These are phyloP conservation scores for Starmerella scarabaei DNA, from an alignment of 805 yeast genomes.

Conservation along the genomic window DNA sequence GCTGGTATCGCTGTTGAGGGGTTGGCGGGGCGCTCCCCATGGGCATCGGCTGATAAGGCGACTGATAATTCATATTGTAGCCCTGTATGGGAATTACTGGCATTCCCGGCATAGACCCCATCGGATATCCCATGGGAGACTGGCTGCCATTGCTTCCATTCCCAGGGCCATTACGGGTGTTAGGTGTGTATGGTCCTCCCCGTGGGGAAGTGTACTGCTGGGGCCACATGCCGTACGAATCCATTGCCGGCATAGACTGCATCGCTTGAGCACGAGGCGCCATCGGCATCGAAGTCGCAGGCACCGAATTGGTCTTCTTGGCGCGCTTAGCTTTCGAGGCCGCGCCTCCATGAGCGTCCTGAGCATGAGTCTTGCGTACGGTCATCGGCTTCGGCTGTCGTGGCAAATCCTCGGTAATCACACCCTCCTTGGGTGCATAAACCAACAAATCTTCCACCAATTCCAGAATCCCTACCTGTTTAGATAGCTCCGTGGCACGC, in stretches of 20 bases:
- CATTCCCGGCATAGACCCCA: conserved; percentile 4
- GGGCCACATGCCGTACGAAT: conserved; percentile 2
- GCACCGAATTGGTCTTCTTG: conserved; percentile 13
- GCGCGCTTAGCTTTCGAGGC: conserved; percentile 15
- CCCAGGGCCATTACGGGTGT: background rate
- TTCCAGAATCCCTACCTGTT: conserved; percentile 49
- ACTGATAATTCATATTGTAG: background rate
- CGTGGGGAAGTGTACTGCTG: conserved; percentile 14
- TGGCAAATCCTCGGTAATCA: conserved; percentile 15
- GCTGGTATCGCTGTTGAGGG: conserved; percentile 7
- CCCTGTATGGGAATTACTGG: conserved; percentile 4
- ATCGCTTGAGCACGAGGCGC: conserved; percentile 14
- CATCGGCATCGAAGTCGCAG: background rate
- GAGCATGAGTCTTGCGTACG: conserved; percentile 25
- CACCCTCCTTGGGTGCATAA: conserved; percentile 31
- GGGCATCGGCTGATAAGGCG: conserved; percentile 2
- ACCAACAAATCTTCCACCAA: conserved; percentile 54
- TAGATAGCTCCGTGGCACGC: conserved; percentile 57
- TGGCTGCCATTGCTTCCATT: background rate
- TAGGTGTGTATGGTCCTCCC: conserved; percentile 4
- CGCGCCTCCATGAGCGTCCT: background rate
- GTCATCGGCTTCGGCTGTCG: conserved; percentile 51
- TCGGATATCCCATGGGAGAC: conserved; percentile 1
- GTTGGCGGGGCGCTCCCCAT: background rate
- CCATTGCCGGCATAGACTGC: conserved; percentile 16